Evolutionary conservation across 139 green algal species (phyloP), one percentile per base, ranked within the genome.

Genomic region (Tetradesmus lagerheimii): DNA sequence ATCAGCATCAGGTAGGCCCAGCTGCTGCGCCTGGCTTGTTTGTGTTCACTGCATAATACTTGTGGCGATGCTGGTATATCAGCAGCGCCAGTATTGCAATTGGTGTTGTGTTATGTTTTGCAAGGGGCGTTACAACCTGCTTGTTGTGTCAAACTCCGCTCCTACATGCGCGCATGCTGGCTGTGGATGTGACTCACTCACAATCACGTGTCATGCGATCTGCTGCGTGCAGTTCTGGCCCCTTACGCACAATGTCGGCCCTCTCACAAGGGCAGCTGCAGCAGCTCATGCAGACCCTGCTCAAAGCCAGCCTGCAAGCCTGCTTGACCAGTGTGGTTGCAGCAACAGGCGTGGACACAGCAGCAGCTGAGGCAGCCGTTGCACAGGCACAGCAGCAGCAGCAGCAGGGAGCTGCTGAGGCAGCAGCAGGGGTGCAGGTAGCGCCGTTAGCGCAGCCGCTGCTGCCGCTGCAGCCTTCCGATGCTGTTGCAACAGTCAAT

Each of bases 141-240:
- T 9, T 57, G 45, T 57, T 64, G 50, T n/a, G 23, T 71, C 1
- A 9, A 4, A 20, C 57, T n/a, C 20, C 3, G 20, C 0, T 25
- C 3, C 14, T 27, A 64, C 50, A 64, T 64, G 57, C 23, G 8
- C 31, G 23, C 57, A 71, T 71, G 57, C 4, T 4, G 1, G 23
- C 57, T 31, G 20, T 71, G 20, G 1, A 62, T 23, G 4, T 71
- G 23, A 71, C 4, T 2, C 37, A 57, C 31, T 43, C 12, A 80
- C 74, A 47, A 35, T 34, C 45, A 41, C 74, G 0, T 80, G 35
- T 5, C 35, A 31, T 35, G 76, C 18, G 20, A 1, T 87, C 20
- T 38, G 11, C 35, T 87, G 82, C 35, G 79, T 87, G 82, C 53
- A 87, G 82, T 5, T 50, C 39, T 35, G 82, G 82, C 31, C 66